These are phyloP conservation scores for Coemansia sp. DNA, from an alignment of 192 early-diverging fungal genomes.

Conservation along the genomic window DNA sequence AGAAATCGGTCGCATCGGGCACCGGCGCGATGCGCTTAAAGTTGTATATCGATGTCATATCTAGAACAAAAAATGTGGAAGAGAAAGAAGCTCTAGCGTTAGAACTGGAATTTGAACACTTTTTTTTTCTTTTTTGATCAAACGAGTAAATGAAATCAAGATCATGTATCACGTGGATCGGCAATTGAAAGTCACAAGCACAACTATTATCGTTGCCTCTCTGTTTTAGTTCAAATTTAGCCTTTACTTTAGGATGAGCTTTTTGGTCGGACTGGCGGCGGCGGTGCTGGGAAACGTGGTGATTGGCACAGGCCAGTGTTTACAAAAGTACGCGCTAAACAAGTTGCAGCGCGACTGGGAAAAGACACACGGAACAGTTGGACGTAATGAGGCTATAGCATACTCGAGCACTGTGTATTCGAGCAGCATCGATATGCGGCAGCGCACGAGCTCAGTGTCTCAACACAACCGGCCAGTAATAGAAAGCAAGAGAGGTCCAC, in stretches of 20 bases:
- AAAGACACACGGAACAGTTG: conserved; percentile 3
- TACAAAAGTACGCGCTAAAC: conserved; percentile 54
- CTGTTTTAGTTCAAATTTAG: background rate
- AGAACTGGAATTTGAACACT: background rate
- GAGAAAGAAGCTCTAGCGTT: background rate
- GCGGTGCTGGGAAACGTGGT: conserved; percentile 51
- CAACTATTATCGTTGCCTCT: background rate
- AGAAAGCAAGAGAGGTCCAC: conserved; percentile 4
- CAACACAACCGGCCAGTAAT: background rate
- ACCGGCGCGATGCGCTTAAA: conserved; percentile 98
- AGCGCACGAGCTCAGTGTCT: conserved; percentile 11
- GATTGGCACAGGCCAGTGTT: conserved; percentile 51
- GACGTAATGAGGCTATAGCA: conserved; percentile 8
- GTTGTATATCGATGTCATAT: conserved; percentile 82
- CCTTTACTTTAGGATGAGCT: conserved; percentile 18
- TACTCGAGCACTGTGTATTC: conserved; percentile 7
- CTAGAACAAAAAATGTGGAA: background rate
- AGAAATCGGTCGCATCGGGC: conserved; percentile 85
- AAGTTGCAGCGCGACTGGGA: conserved; percentile 42
- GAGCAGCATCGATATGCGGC: conserved; percentile 24
- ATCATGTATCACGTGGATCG: background rate
- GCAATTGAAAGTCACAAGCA: background rate
- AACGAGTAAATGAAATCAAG: background rate
- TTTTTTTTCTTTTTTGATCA: conserved; percentile 7
- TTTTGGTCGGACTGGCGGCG: conserved; percentile 41